Conservation (phyloP, 768 basidiomycete genomes). For the Termitomyces sp. region DNA sequence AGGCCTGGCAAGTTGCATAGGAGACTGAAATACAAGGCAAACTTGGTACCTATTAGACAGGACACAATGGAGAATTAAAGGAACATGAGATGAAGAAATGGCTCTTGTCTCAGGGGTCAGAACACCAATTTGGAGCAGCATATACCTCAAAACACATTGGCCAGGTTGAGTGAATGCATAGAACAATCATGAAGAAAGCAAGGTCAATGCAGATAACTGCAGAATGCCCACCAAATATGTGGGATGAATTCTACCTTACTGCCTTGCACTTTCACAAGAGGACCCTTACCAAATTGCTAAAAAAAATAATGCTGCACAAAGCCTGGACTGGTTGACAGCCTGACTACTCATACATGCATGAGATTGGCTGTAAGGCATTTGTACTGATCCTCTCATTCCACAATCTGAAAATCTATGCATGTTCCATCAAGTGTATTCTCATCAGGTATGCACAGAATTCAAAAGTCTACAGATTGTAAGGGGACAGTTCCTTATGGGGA, state of each 20-base stretch:
- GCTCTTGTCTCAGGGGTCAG: conserved; percentile 9
- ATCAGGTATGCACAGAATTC: conserved; percentile 29
- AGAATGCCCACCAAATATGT: conserved; percentile 20
- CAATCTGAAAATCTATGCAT: conserved; percentile 21
- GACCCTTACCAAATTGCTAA: conserved; percentile 1
- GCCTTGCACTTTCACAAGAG: conserved; percentile 14
- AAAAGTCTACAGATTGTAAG: conserved; percentile 32
- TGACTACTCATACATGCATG: conserved; percentile 24
- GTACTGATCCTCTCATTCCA: conserved; percentile 29
- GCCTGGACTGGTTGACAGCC: conserved; percentile 19
- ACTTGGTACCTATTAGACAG: not conserved
- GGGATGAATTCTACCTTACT: too few species aligned
- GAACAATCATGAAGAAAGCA: conserved; percentile 23
- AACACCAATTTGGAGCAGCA: too few species aligned
- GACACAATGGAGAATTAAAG: conserved; percentile 23
- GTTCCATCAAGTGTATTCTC: too few species aligned
- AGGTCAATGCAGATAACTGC: conserved; percentile 21
- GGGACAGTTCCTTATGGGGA: too few species aligned
- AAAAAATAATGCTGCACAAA: conserved; percentile 18
- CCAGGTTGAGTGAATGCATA: conserved; percentile 27
- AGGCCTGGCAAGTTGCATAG: too few species aligned
- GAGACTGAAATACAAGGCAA: not conserved
- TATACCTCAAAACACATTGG: conserved; percentile 32
- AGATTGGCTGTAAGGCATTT: conserved; percentile 31
- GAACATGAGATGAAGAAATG: conserved; percentile 9